Evolutionary conservation across 139 green algal genomes (phyloP).

Genomic region (Eudorina sp.): DNA sequence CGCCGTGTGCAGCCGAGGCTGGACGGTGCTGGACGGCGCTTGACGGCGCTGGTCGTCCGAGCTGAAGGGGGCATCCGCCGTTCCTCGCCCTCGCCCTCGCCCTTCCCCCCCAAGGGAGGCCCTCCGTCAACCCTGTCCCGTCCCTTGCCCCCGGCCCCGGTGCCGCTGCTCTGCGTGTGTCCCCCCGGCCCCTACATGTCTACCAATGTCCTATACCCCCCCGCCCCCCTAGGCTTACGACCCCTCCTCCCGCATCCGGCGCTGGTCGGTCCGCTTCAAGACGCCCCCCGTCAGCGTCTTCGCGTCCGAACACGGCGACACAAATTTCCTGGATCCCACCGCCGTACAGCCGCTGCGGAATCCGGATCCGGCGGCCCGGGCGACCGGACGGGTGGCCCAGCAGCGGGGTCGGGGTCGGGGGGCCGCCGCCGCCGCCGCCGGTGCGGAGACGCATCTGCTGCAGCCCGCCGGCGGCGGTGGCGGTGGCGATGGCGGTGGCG

Average conservation of each 20-base stretch:
- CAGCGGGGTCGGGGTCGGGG: background rate
- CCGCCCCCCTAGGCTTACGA: slow-evolving; percentile 62
- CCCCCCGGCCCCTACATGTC: background rate
- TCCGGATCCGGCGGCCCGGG: background rate
- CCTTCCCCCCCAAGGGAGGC: no score
- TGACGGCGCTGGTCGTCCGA: no score
- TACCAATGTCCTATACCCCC: background rate
- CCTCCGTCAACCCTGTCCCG: no score
- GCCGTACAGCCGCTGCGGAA: background rate
- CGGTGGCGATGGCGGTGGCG: background rate
- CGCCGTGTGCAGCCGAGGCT: no score
- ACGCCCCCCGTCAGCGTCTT: slow-evolving; percentile 78
- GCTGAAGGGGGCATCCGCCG: no score
- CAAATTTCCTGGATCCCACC: slow-evolving; percentile 55
- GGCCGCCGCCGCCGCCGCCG: background rate
- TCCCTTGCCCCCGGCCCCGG: no score
- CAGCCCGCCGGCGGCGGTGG: background rate
- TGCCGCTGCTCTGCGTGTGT: background rate
- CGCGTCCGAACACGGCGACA: background rate
- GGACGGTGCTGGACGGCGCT: no score
- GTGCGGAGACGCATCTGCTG: background rate
- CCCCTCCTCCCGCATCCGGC: slow-evolving; percentile 57
- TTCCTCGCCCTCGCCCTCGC: no score
- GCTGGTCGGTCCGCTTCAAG: slow-evolving; percentile 78
- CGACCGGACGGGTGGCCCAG: background rate